A percentile compares a stretch with the other conserved stretches of the same genome.
Conservation (phyloP, 2,329 filamentous ascomycete species). For the Colletotrichum eremochloae region DNA sequence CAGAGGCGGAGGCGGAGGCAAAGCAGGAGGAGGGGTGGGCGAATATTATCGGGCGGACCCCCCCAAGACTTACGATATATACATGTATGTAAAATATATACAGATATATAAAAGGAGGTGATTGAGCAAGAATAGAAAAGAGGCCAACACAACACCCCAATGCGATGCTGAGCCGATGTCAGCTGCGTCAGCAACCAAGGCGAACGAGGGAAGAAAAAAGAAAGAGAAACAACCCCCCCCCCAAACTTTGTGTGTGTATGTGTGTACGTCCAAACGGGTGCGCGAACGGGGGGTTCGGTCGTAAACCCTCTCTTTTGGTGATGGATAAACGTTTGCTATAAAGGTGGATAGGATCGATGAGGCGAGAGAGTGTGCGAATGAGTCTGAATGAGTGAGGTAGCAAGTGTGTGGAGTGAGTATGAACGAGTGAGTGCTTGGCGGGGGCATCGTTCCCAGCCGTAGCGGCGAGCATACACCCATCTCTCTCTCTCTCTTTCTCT, state of each 20-base stretch:
- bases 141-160: no score
- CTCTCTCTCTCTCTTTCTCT: background rate
- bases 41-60: constrained; percentile 17
- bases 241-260: no score
- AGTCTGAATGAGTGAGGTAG: background rate
- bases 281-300: no score
- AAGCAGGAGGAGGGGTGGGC: constrained; percentile 1
- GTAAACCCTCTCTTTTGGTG: background rate
- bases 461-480: no score
- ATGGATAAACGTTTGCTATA: background rate
- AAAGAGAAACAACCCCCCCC: no score
- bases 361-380: background rate
- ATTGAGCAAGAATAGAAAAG: no score
- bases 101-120: no score
- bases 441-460: no score
- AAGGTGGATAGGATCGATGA: background rate
- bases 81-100: background rate
- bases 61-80: background rate
- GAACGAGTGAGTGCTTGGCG: background rate
- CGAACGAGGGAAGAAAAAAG: no score
- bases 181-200: background rate
- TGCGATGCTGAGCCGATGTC: background rate
- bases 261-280: background rate
- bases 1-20: no score
- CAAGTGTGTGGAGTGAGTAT: background rate